Evolutionary conservation across 1,284 basidiomycete species (phyloP), one percentile per base, ranked within the genome.

Genomic region (Pterula multifida): DNA sequence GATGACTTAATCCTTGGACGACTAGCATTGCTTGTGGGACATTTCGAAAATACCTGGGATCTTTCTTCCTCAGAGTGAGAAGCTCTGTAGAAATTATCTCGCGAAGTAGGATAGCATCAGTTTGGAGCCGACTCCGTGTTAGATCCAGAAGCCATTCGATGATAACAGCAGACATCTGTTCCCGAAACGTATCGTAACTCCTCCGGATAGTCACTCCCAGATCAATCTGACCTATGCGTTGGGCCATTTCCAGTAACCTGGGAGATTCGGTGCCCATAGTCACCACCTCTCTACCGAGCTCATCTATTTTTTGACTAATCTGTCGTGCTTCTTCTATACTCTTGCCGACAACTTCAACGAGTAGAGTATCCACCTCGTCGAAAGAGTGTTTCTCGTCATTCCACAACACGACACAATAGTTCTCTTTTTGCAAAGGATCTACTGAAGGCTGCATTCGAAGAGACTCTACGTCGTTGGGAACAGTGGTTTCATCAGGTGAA

Each of bases 381-480:
- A 89, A 90, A 1, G 90, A 93, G 65, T 98, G 96, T 58, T 93
- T 96, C 65, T 99, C 96, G 67, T 98, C 95, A 64, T 96, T 94
- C 93, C 93, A 98, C 1, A 98, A 68, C 17, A 96, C 72, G 50
- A 98, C 77, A 21, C 87, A 83, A 65, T 84, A 95, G 26, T 87
- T 78, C 55, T 94, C 85, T 55, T 80, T 81, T 65, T 75, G 71
- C 73, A 84, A 76, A 1, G 85, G 81, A 56, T 90, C 85, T 1
- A 76, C 77, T 1, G 84, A 79, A 2, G 80, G 77, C 58, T 88
- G 82, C 6, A 79, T 65, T n/a, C 79, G 75, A 6, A 91, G 72
- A 50, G 45, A 47, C 13, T 85, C 81, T 0, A 75, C 75, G 61
- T 87, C 81, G 55, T 76, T 77, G 0, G 91, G 90, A 1, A 88